Evolutionary conservation across 2,329 filamentous ascomycete species (phyloP).

Genomic region (Cladosporium sp.): DNA sequence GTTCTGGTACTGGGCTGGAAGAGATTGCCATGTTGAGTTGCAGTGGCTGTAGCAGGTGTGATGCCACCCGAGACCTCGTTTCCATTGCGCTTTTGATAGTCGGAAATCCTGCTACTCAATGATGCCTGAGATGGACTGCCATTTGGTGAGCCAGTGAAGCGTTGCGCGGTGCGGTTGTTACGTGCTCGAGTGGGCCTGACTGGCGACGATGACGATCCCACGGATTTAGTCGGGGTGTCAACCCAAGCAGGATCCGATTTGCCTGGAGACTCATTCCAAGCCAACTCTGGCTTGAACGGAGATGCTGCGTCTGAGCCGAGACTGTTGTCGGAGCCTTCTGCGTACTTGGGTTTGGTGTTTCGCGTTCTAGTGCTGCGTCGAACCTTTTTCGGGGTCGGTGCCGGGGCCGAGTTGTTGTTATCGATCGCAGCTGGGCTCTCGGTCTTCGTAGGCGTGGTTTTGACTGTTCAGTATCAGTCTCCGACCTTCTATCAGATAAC

Average conservation of each 20-base stretch:
- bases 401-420: neutral
- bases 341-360: constrained; percentile 25
- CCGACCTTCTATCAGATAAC: neutral
- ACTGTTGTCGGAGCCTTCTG: constrained; percentile 21
- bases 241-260: constrained; percentile 20
- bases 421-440: neutral
- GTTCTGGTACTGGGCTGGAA: neutral
- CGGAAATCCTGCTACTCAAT: neutral
- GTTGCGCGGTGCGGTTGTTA: neutral
- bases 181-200: neutral
- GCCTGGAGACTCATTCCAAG: constrained; percentile 16
- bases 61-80: neutral
- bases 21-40: neutral
- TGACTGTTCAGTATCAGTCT: constrained; percentile 1
- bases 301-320: constrained; percentile 21
- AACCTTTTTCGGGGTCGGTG: neutral
- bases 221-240: neutral
- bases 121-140: neutral
- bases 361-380: constrained; percentile 27
- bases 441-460: neutral
- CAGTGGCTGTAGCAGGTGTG: neutral
- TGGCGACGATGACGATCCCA: constrained; percentile 1
- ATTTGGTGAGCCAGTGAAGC: neutral
- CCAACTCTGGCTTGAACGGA: constrained; percentile 24
- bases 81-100: neutral